Evolutionary conservation across 805 yeast genomes (phyloP).

Genomic region (Wickerhamomyces queroliae): DNA sequence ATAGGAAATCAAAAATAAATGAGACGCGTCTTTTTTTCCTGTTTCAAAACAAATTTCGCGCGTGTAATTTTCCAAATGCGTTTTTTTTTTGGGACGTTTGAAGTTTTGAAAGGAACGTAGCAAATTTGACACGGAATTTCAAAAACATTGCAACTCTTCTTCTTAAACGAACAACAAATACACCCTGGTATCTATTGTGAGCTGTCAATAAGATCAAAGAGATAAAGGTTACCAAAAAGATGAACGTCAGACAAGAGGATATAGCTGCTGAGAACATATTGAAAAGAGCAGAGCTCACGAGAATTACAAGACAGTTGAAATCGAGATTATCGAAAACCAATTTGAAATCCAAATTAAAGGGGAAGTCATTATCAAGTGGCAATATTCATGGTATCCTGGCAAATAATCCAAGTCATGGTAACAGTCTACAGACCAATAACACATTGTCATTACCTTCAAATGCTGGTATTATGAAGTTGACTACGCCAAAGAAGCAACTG

Average conservation of each 20-base stretch:
- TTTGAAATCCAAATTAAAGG: conserved; percentile 24
- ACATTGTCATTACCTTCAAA: neutral
- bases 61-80: no score
- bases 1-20: neutral
- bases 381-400: conserved; percentile 1
- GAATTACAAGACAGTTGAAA: conserved; percentile 38
- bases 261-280: conserved; percentile 37
- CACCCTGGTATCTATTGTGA: no score
- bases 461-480: neutral
- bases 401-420: neutral
- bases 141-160: neutral
- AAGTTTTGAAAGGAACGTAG: neutral
- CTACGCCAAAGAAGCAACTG: neutral
- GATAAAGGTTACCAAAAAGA: neutral
- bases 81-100: no score
- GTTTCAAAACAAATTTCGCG: no score
- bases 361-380: conserved; percentile 3
- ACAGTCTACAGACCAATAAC: neutral
- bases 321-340: conserved; percentile 37
- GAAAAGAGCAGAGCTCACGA: conserved; percentile 39
- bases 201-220: no score
- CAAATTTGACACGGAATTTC: neutral
- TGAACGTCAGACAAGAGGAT: conserved; percentile 25
- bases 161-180: neutral
- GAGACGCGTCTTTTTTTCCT: neutral